These are phyloP conservation scores for Papiliotrema laurentii DNA, from an alignment of 1,284 basidiomycete species.

Conservation along the genomic window DNA sequence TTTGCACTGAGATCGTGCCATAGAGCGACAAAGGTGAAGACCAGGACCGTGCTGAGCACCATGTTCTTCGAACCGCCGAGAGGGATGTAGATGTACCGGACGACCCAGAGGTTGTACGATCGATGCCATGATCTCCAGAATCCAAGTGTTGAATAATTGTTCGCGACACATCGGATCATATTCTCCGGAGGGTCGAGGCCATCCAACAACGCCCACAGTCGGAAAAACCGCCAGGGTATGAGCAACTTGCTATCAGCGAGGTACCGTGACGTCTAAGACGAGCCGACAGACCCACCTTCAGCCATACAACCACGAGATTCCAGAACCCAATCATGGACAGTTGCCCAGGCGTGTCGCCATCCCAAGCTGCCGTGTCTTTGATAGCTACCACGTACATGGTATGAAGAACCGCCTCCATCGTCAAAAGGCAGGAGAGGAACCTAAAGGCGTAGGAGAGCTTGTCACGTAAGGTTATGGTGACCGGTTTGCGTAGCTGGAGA, in stretches of 20 bases:
- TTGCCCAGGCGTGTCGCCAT: constrained; percentile 68
- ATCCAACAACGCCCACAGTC: constrained; percentile 86
- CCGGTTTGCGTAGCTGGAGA: constrained; percentile 49
- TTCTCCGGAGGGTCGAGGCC: constrained; percentile 95
- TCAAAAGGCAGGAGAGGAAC: constrained; percentile 67
- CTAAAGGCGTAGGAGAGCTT: constrained; percentile 61
- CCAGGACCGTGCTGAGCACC: constrained; percentile 65
- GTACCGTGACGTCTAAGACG: neutral
- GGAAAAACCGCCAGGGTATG: constrained; percentile 95
- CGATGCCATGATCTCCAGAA: constrained; percentile 98
- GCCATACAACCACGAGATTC: constrained; percentile 95
- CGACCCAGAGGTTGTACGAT: constrained; percentile 93
- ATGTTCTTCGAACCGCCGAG: constrained; percentile 68
- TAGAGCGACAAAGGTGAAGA: constrained; percentile 97
- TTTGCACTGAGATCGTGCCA: constrained; percentile 94
- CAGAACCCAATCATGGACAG: constrained; percentile 94
- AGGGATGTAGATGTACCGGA: constrained; percentile 92
- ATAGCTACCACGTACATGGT: constrained; percentile 97
- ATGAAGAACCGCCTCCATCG: constrained; percentile 89
- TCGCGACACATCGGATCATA: constrained; percentile 97
- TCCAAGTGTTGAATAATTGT: constrained; percentile 89
- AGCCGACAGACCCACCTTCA: constrained; percentile 64
- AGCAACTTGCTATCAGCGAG: constrained; percentile 59
- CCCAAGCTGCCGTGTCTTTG: constrained; percentile 68
- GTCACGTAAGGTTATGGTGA: constrained; percentile 44